phyloP scores from a whole-genome alignment of 495 filamentous ascomycete species.

The Aspergillus cavernicola region DNA sequence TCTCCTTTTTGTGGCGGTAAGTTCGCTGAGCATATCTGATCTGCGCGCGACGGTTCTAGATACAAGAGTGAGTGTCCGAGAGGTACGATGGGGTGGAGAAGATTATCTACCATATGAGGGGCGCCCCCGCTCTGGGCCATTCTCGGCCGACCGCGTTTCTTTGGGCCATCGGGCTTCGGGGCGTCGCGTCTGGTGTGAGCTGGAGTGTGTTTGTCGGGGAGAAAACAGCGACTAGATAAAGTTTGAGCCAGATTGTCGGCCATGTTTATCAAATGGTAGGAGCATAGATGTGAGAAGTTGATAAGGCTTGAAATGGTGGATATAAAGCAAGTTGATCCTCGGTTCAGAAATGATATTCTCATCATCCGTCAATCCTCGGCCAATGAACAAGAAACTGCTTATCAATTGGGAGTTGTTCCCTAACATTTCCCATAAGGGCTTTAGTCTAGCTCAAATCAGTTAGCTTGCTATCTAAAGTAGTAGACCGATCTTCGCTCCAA shows the following conservation, averaged over 20 bases:
- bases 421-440: too few relatives aligned
- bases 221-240: background rate
- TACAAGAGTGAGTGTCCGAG: background rate
- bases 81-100: background rate
- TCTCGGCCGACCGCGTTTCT: conserved; percentile 10
- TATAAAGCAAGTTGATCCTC: too few relatives aligned
- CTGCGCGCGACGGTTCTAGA: conserved; percentile 65
- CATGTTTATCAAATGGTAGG: background rate
- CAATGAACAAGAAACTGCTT: too few relatives aligned
- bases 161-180: background rate
- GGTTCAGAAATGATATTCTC: too few relatives aligned
- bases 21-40: conserved; percentile 83
- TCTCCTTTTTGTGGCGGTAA: conserved; percentile 82
- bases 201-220: background rate
- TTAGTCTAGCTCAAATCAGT: too few relatives aligned
- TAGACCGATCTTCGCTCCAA: too few relatives aligned
- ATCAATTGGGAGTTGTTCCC: too few relatives aligned
- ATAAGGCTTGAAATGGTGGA: too few relatives aligned
- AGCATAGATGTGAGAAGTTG: too few relatives aligned
- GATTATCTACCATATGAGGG: background rate
- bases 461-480: too few relatives aligned
- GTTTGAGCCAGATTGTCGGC: background rate
- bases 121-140: background rate
- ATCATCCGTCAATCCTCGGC: too few relatives aligned
- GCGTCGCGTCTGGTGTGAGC: background rate